Evolutionary conservation across 345 rosid genomes (phyloP).

Genomic region (Cardamine chenopodiifolia): DNA sequence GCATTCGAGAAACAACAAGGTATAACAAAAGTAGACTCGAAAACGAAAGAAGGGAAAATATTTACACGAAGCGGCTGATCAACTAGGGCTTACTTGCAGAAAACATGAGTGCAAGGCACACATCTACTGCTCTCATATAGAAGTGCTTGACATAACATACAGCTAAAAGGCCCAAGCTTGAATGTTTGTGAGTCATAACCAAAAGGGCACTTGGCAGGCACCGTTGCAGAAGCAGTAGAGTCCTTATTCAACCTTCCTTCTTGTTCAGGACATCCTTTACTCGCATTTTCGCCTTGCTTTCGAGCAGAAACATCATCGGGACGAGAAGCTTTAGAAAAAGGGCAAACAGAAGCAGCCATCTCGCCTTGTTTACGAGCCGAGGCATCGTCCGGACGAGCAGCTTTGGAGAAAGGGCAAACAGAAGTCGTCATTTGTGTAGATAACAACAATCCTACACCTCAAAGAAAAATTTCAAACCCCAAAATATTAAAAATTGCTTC

Average conservation of each 20-base stretch:
- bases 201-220: slow-evolving; percentile 83
- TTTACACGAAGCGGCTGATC: not conserved
- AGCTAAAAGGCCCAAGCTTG: slow-evolving; percentile 96
- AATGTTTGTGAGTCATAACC: slow-evolving; percentile 91
- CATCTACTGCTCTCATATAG: slow-evolving; percentile 76
- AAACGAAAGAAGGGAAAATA: not conserved
- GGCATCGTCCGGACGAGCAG: slow-evolving; percentile 67
- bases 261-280: slow-evolving; percentile 42
- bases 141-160: slow-evolving; percentile 90
- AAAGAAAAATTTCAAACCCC: not conserved
- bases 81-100: slow-evolving; percentile 71
- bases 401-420: slow-evolving; percentile 66
- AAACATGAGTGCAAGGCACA: slow-evolving; percentile 85
- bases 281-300: slow-evolving; percentile 16
- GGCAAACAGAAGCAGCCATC: slow-evolving; percentile 43
- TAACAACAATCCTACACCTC: slow-evolving; percentile 30
- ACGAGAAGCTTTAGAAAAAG: slow-evolving; percentile 70
- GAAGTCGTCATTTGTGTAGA: slow-evolving; percentile 8
- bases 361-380: slow-evolving; percentile 39
- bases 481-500: slow-evolving; percentile 12
- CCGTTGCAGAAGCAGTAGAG: slow-evolving; percentile 44
- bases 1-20: slow-evolving; percentile 15
- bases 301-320: slow-evolving; percentile 50
- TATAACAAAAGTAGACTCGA: not conserved
- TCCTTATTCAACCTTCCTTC: slow-evolving; percentile 47